Percentiles rank a stretch among this genome's conserved stretches.
Evolutionary conservation across 805 yeast species (phyloP).

Genomic region (Schizosaccharomyces octosporus): DNA sequence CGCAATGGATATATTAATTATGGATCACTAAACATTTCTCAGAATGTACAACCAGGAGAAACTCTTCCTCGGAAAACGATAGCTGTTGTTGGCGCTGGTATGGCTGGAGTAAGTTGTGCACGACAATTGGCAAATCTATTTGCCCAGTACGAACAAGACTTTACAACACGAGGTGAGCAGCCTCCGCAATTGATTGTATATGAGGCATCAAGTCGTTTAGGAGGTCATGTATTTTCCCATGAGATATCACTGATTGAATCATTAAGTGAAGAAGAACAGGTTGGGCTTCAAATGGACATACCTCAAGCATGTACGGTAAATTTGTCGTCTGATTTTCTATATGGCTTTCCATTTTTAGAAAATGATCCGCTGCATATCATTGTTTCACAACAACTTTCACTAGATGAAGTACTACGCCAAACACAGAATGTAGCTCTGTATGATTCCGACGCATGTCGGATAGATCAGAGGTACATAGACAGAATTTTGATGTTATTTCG

Average conservation of each 20-base stretch:
- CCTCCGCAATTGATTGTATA: conserved; percentile 18
- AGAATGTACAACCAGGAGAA: conserved; percentile 6
- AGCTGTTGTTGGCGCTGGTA: conserved; percentile 81
- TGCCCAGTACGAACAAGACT: conserved; percentile 14
- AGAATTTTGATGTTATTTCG: conserved; percentile 18
- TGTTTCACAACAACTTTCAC: conserved; percentile 13
- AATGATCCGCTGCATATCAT: background rate
- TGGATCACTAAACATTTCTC: conserved; percentile 16
- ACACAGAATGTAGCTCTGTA: background rate
- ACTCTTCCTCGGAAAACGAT: conserved; percentile 18
- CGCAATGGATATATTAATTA: conserved; percentile 20
- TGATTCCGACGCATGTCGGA: background rate
- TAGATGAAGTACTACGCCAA: conserved; percentile 12
- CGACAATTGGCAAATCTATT: conserved; percentile 64
- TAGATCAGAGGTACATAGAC: conserved; percentile 9
- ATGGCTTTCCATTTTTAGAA: background rate
- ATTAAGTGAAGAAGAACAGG: background rate
- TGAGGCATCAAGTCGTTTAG: conserved; percentile 19
- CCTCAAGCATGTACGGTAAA: background rate
- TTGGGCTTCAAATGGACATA: background rate
- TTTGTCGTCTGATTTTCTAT: background rate
- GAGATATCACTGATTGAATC: conserved; percentile 4
- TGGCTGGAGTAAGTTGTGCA: conserved; percentile 90
- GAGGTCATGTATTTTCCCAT: conserved; percentile 20
- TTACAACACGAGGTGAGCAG: conserved; percentile 16